These are phyloP conservation scores for Cornus kousa DNA, from an alignment of 148 eudicot species.

Conservation along the genomic window DNA sequence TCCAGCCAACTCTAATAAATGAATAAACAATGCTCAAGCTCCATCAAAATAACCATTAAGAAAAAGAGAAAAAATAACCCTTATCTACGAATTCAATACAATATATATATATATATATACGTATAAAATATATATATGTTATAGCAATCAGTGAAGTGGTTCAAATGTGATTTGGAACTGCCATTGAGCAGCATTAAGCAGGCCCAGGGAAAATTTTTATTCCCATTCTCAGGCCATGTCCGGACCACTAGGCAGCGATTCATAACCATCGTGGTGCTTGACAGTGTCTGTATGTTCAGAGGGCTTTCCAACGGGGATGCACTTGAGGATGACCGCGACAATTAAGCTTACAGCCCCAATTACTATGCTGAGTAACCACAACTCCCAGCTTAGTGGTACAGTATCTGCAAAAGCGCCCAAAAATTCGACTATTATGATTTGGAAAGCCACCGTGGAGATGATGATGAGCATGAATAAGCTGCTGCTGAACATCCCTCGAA, in stretches of 20 bases:
- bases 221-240: conserved; percentile 44
- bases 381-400: conserved; percentile 48
- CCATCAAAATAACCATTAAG: too few relatives aligned
- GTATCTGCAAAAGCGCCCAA: conserved; percentile 72
- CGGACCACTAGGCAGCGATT: conserved; percentile 71
- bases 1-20: too few relatives aligned
- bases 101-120: too few relatives aligned
- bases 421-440: conserved; percentile 65
- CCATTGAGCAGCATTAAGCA: not conserved
- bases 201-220: not conserved
- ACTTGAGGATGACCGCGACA: conserved; percentile 57
- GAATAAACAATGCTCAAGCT: too few relatives aligned
- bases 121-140: too few relatives aligned
- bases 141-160: too few relatives aligned
- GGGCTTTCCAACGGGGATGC: conserved; percentile 39
- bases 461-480: conserved; percentile 63
- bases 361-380: conserved; percentile 52
- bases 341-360: conserved; percentile 57
- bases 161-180: not conserved
- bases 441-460: conserved; percentile 52
- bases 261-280: conserved; percentile 65
- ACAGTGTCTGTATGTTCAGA: conserved; percentile 1
- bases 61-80: too few relatives aligned
- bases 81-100: too few relatives aligned
- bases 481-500: conserved; percentile 58